These are phyloP conservation scores for Byssochlamys sp. DNA, from an alignment of 2,329 filamentous ascomycete species.

Conservation along the genomic window DNA sequence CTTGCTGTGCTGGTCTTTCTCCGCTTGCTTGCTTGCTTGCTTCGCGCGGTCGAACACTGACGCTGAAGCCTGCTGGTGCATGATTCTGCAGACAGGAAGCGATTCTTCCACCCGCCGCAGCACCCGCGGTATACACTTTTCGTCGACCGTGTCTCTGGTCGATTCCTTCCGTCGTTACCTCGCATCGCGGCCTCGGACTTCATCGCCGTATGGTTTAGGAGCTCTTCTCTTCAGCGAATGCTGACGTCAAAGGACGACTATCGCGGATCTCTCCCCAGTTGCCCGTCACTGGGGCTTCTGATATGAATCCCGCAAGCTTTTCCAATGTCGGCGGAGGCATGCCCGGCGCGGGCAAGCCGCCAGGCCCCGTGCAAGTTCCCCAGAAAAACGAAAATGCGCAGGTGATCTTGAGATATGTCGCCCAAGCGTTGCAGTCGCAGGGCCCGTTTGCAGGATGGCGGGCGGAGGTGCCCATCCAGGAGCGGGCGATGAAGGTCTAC, in stretches of 20 bases:
- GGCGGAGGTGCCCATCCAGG: conserved; percentile 29
- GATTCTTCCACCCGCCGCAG: neutral
- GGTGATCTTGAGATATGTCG: conserved; percentile 30
- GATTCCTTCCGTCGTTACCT: neutral
- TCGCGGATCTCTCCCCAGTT: conserved; percentile 25
- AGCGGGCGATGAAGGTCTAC: conserved; percentile 33
- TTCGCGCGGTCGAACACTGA: neutral
- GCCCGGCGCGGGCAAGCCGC: conserved; percentile 24
- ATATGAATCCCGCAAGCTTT: conserved; percentile 36
- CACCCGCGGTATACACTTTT: neutral
- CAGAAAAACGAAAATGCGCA: conserved; percentile 27
- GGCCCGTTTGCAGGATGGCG: conserved; percentile 38
- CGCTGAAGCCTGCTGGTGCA: neutral
- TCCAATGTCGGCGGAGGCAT: conserved; percentile 28
- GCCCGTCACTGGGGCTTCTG: conserved; percentile 30
- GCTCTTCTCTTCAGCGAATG: conserved; percentile 23
- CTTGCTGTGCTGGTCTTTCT: neutral
- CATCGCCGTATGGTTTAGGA: conserved; percentile 4
- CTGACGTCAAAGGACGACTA: conserved; percentile 20
- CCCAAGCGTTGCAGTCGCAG: conserved; percentile 30
- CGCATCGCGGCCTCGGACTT: neutral
- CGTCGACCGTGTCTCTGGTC: neutral
- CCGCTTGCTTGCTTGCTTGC: neutral
- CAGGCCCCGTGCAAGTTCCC: conserved; percentile 21
- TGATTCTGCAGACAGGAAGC: neutral